Evolutionary conservation across 2,329 filamentous ascomycete genomes (phyloP).

Genomic region (Macrophomina phaseolina): DNA sequence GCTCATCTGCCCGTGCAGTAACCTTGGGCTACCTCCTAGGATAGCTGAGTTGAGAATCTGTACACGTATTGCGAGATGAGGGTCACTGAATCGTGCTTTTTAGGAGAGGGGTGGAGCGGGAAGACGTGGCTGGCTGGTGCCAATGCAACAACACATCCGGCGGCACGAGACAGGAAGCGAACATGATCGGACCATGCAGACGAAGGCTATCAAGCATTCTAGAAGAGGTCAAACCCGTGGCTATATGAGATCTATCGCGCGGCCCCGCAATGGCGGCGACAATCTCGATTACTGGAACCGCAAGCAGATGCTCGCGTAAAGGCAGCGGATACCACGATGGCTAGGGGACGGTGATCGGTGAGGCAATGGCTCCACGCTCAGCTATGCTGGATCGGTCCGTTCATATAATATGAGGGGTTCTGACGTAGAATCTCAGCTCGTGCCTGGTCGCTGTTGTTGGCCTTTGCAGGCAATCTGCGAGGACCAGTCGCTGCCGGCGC

Average conservation of each 20-base stretch:
- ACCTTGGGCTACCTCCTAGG: neutral
- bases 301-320: neutral
- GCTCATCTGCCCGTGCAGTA: neutral
- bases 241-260: neutral
- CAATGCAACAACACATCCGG: neutral
- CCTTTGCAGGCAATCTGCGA: neutral
- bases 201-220: neutral
- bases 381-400: neutral
- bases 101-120: neutral
- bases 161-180: neutral
- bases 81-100: neutral
- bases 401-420: neutral
- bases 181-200: neutral
- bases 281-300: neutral
- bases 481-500: conserved; percentile 4
- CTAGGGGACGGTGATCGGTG: neutral
- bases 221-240: neutral
- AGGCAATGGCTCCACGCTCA: neutral
- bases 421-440: neutral
- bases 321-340: neutral
- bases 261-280: conserved; percentile 12
- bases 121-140: neutral
- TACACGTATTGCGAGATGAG: neutral
- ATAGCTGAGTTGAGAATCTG: neutral
- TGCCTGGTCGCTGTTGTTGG: neutral